Conservation (phyloP, 2,329 filamentous ascomycete species). For the Celoporthe dispersa region DNA sequence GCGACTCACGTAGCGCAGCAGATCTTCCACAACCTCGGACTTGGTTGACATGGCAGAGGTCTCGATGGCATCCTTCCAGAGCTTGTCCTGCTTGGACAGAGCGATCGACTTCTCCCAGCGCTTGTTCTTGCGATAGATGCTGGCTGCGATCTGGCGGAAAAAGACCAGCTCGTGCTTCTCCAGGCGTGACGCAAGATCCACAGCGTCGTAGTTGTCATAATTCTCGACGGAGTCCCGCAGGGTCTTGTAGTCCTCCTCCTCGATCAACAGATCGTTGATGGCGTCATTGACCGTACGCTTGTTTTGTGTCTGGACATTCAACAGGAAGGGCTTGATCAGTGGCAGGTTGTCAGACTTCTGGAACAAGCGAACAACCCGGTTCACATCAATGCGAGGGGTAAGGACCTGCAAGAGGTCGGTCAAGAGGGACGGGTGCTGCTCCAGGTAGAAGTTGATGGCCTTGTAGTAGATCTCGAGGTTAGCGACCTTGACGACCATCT, state of each 20-base stretch:
- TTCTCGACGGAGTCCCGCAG: conserved; percentile 96
- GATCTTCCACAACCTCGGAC: conserved; percentile 89
- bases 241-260: conserved; percentile 99
- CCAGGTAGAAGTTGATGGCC: conserved; percentile 93
- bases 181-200: conserved; percentile 86
- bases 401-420: conserved; percentile 94
- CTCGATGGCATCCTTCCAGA: conserved; percentile 99
- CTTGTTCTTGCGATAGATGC: conserved; percentile 99
- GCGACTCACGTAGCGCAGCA: conserved; percentile 92
- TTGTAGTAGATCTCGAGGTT: conserved; percentile 99
- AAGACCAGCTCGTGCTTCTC: conserved; percentile 99
- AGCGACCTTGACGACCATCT: conserved; percentile 95
- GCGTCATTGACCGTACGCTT: conserved; percentile 98
- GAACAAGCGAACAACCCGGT: conserved; percentile 99
- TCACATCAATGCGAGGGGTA: conserved; percentile 94
- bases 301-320: conserved; percentile 96
- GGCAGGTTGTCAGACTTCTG: conserved; percentile 98
- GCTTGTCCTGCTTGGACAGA: conserved; percentile 97
- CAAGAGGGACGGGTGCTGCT: conserved; percentile 92
- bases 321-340: conserved; percentile 96
- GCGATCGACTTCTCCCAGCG: conserved; percentile 99
- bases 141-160: conserved; percentile 98
- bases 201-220: conserved; percentile 98
- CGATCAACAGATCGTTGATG: conserved; percentile 96
- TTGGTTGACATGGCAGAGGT: conserved; percentile 92